A percentile compares a stretch with the other conserved stretches of the same genome.
Conservation (phyloP, 1,284 basidiomycete species). For the Crepidotus sp. region DNA sequence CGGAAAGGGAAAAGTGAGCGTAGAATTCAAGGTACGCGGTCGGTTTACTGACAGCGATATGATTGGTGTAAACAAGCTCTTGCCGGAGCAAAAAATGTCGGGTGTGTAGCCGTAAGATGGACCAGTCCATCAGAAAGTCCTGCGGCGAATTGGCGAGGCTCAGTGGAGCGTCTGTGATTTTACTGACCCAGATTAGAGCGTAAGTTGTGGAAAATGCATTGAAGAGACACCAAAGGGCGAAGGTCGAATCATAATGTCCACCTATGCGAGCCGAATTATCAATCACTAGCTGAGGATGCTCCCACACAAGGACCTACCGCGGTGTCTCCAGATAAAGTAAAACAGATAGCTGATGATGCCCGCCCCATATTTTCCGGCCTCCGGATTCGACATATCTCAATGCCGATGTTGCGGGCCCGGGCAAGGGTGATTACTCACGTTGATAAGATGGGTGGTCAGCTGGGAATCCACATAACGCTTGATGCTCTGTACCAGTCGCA, state of each 20-base stretch:
- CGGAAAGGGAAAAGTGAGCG: background rate
- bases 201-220: conserved; percentile 62
- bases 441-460: conserved; percentile 74
- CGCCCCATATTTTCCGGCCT: conserved; percentile 76
- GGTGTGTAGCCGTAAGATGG: conserved; percentile 54
- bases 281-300: background rate
- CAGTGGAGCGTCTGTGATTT: background rate
- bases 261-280: conserved; percentile 14
- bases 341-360: conserved; percentile 57
- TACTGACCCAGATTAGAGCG: conserved; percentile 67
- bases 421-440: conserved; percentile 52
- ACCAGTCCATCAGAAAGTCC: conserved; percentile 82
- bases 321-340: conserved; percentile 68
- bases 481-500: conserved; percentile 79
- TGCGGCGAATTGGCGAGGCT: conserved; percentile 22
- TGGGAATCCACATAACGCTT: conserved; percentile 79
- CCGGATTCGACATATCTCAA: background rate
- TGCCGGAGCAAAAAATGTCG: conserved; percentile 61
- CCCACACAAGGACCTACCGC: conserved; percentile 35
- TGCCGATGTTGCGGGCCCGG: background rate
- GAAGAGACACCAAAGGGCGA: conserved; percentile 59
- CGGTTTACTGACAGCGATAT: conserved; percentile 42
- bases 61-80: conserved; percentile 64
- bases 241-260: conserved; percentile 35
- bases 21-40: conserved; percentile 2